phyloP scores from a whole-genome alignment of 2,329 filamentous ascomycete genomes.

The Thermoascus crustaceus region DNA sequence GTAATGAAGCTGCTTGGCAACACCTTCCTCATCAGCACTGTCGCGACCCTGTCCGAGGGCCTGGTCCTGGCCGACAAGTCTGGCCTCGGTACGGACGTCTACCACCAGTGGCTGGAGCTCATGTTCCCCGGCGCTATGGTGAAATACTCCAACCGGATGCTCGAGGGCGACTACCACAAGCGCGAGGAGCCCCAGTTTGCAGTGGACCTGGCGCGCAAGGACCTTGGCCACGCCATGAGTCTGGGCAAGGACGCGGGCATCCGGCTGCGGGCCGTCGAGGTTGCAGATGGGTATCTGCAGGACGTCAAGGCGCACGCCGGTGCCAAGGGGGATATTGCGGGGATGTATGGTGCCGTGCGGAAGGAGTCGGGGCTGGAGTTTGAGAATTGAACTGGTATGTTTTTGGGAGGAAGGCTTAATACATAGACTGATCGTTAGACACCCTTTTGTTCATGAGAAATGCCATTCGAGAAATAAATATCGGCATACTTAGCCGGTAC shows the following conservation, averaged over 20 bases:
- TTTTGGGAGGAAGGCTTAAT: too few relatives aligned
- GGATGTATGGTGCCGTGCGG: constrained; percentile 72
- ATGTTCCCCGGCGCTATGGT: constrained; percentile 71
- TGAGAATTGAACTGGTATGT: constrained; percentile 61
- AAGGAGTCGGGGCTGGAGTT: constrained; percentile 66
- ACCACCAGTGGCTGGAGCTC: constrained; percentile 63
- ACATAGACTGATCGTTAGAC: too few relatives aligned
- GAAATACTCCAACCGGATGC: constrained; percentile 67
- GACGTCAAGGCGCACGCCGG: constrained; percentile 62
- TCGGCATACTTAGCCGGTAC: too few relatives aligned
- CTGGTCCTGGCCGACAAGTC: constrained; percentile 72
- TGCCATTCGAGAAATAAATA: too few relatives aligned
- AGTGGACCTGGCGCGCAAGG: constrained; percentile 75
- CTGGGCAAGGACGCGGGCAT: constrained; percentile 58
- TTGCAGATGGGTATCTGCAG: constrained; percentile 60
- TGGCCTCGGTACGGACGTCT: constrained; percentile 60
- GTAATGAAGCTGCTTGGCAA: constrained; percentile 79
- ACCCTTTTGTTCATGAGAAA: too few relatives aligned
- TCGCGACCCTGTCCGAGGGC: constrained; percentile 70
- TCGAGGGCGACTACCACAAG: constrained; percentile 66
- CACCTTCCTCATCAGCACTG: constrained; percentile 75
- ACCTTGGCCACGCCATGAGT: constrained; percentile 63
- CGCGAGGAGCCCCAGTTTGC: constrained; percentile 72
- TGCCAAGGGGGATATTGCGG: constrained; percentile 67
- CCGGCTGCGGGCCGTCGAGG: constrained; percentile 56